Evolutionary conservation across 106 monocot species (phyloP), one percentile per base, ranked within the genome.

Genomic region (Dactylorhiza incarnata): DNA sequence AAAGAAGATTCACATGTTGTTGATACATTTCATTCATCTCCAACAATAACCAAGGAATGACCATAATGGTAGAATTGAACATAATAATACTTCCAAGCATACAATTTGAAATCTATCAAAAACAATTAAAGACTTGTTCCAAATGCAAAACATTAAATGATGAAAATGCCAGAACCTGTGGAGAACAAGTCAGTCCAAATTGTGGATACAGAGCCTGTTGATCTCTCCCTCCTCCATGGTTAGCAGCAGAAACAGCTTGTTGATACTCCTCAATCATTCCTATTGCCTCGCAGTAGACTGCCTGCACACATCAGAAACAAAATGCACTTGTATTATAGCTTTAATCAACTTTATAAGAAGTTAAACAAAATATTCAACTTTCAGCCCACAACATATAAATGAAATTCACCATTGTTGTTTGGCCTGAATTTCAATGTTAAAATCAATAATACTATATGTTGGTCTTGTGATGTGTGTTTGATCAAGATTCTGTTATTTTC

Each of bases 241-340:
- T 76, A 7, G 68, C 66, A 49, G 71, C 78, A 26, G 82, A 80
- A 4, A 81, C 14, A 3, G 80, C 74, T 65, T 93, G 96, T 45
- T 94, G 94, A 75, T 88, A 91, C 48, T 99, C 87, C 61, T 99
- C 97, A 43, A 94, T 84, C 83, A 99, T 86, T 3, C 85, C 83
- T 19, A 94, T 76, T 7, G 88, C 87, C 81, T 94, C 94, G 15
- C 75, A 74, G 68, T 91, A 94, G 59, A 94, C 79, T 44, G 89
- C 86, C 91, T 94, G 72, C 52, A 49, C 48, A 48, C 15, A 56
- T 26, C 75, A 47, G 17, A 1, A 71, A 47, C 17, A 10, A 24
- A 46, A 6, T 19, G n/a, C 45, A 71, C 46, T 13, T 16, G 7
- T 13, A 46, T 46, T 10, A 71, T 7, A 22, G 23, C 2, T 10